Evolutionary conservation across 352 stramenopile species (phyloP).

Genomic region (Globisporangium viniferum): DNA sequence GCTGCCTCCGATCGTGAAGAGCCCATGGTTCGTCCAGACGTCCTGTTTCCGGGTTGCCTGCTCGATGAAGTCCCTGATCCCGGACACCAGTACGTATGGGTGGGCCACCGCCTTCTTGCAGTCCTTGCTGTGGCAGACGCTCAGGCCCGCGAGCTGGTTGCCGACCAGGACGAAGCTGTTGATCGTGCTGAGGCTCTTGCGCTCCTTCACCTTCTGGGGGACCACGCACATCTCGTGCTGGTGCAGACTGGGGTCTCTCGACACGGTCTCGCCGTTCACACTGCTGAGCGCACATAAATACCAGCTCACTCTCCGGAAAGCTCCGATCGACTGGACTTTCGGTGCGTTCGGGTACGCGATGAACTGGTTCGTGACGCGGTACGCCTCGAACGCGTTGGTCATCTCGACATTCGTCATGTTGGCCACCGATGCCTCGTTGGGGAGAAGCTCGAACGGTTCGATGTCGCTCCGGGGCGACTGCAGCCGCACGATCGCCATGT

Average conservation of each 20-base stretch:
- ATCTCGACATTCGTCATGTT: slow-evolving; percentile 18
- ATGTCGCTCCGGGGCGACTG: slow-evolving; percentile 6
- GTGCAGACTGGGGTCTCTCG: background rate
- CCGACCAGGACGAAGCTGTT: slow-evolving; percentile 29
- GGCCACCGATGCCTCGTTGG: background rate
- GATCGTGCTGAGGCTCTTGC: slow-evolving; percentile 7
- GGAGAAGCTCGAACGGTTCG: slow-evolving; percentile 23
- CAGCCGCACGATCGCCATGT: slow-evolving; percentile 28
- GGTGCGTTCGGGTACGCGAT: slow-evolving; percentile 1
- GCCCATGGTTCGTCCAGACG: slow-evolving; percentile 12
- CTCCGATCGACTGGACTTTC: slow-evolving; percentile 12
- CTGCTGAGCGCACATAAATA: slow-evolving; percentile 13
- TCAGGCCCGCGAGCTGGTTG: slow-evolving; percentile 28
- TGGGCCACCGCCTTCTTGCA: slow-evolving; percentile 13
- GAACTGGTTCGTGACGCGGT: slow-evolving; percentile 17
- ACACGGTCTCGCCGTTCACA: background rate
- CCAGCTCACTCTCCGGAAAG: slow-evolving; percentile 23
- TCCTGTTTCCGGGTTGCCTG: slow-evolving; percentile 17
- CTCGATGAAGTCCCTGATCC: slow-evolving; percentile 21
- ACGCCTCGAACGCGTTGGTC: slow-evolving; percentile 15
- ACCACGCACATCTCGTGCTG: slow-evolving; percentile 23
- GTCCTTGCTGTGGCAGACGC: slow-evolving; percentile 10
- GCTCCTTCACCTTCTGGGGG: slow-evolving; percentile 14
- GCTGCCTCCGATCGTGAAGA: slow-evolving; percentile 23
- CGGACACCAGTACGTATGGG: slow-evolving; percentile 22